These are phyloP conservation scores for Huntiella abstrusa DNA, from an alignment of 2,329 filamentous ascomycete species.

Conservation along the genomic window DNA sequence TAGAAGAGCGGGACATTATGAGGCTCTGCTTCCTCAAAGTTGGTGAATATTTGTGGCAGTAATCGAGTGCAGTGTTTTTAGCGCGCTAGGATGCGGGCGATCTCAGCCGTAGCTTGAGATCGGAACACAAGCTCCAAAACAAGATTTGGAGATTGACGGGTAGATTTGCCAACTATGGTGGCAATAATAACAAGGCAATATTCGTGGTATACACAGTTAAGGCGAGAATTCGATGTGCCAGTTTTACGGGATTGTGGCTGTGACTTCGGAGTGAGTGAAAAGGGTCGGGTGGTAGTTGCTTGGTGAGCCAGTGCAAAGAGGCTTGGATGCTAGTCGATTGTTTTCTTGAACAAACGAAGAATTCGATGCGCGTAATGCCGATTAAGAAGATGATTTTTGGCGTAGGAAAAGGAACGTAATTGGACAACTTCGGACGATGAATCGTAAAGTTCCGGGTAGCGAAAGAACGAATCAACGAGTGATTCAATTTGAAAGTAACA, in stretches of 20 bases:
- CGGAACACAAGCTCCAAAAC: background rate
- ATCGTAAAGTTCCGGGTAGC: background rate
- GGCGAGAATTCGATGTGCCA: slow-evolving; percentile 1
- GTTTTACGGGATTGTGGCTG: slow-evolving; percentile 2
- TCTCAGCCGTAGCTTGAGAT: background rate
- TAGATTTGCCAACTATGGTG: no score
- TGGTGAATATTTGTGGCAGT: no score
- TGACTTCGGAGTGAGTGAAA: background rate
- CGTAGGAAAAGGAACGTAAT: slow-evolving; percentile 9
- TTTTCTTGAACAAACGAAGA: no score
- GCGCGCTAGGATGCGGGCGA: no score
- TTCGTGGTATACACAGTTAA: no score
- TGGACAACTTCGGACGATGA: slow-evolving; percentile 1
- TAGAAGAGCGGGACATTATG: slow-evolving; percentile 8
- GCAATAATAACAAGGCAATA: no score
- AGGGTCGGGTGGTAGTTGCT: background rate
- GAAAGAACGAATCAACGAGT: slow-evolving; percentile 9
- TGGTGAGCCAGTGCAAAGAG: background rate
- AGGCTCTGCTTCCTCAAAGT: no score
- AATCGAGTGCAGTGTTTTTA: no score
- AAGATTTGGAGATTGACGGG: background rate
- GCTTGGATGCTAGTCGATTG: background rate
- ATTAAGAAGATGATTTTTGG: no score
- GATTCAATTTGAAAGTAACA: background rate
- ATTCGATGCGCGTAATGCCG: no score